These are phyloP conservation scores for Trametes sp. DNA, from an alignment of 1,284 basidiomycete species.

Conservation along the genomic window DNA sequence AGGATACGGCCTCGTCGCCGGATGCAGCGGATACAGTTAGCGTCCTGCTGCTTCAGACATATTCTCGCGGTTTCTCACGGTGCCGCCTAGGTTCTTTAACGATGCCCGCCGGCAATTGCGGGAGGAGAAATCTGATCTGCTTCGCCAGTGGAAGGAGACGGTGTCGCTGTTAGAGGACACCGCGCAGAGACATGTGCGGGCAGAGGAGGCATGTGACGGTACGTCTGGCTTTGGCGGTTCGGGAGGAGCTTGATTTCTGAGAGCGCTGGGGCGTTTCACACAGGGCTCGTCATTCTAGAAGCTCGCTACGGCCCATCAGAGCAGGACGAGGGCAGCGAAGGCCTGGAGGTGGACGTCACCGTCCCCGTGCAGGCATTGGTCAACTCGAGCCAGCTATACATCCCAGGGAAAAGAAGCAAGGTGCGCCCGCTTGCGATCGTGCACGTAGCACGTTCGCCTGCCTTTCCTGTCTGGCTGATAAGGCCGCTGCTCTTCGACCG, in stretches of 20 bases:
- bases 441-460: slow-evolving; percentile 10
- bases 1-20: slow-evolving; percentile 43
- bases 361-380: slow-evolving; percentile 86
- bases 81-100: slow-evolving; percentile 54
- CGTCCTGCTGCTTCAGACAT: slow-evolving; percentile 12
- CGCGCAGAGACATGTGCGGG: slow-evolving; percentile 53
- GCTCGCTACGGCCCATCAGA: slow-evolving; percentile 73
- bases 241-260: slow-evolving; percentile 18
- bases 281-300: slow-evolving; percentile 77
- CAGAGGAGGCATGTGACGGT: slow-evolving; percentile 47
- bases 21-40: slow-evolving; percentile 42
- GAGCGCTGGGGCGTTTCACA: slow-evolving; percentile 24
- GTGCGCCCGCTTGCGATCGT: slow-evolving; percentile 45
- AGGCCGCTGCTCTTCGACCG: slow-evolving; percentile 19
- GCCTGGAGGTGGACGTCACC: slow-evolving; percentile 77
- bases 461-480: slow-evolving; percentile 24
- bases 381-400: slow-evolving; percentile 78
- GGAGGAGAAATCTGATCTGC: slow-evolving; percentile 65
- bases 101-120: slow-evolving; percentile 56
- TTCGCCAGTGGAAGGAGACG: slow-evolving; percentile 64
- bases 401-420: slow-evolving; percentile 78
- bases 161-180: slow-evolving; percentile 51
- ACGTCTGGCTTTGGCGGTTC: slow-evolving; percentile 16
- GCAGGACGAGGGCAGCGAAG: slow-evolving; percentile 56
- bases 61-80: slow-evolving; percentile 12